Evolutionary conservation across 2,329 filamentous ascomycete genomes (phyloP), one percentile per base, ranked within the genome.

Genomic region (Neonectria magnoliae): DNA sequence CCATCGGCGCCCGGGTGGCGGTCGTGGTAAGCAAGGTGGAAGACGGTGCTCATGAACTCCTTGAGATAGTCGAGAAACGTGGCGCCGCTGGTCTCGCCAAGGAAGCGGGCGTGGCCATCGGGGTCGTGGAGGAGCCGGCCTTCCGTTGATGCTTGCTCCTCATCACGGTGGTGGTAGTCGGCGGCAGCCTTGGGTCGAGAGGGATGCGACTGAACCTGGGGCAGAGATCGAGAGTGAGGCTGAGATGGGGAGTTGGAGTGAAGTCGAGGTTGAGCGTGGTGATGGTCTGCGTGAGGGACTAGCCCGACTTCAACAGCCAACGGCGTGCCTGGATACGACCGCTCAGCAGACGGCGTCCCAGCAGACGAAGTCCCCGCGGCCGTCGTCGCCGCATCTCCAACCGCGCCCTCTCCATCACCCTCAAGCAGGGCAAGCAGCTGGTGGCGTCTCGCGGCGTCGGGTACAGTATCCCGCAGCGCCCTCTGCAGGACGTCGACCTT

Each of bases 1-100:
- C 71, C 72, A n/a, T 73, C 72, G 16, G 61, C 67, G 5, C 63
- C 63, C 13, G 64, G 69, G 11, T 67, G 68, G 45, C 68, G 65
- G 41, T 72, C 68, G 22, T 70, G 71, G 52, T 74, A 72, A 2
- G 76, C 76, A 20, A 81, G 69, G n/a, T 77, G 76, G 20, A 80
- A 69, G 18, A 81, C 74, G 14, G 78, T 79, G 42, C 74, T 73
- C 75, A 86, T 83, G 63, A 85, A 81, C 55, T 80, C 79, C 65
- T 85, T 85, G 45, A 86, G 71, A 18, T 81, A 76, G 62, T 86
- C 83, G 5, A 85, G 78, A 57, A 85, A 85, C 1, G 81, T 83
- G 11, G 83, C 82, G 16, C 82, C 83, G 22, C 83, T 84, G 8
- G 83, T 85, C 69, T 82, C 81, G 42, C 84, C 84, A 2, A 84